Evolutionary conservation across 176 grass and related monocot species (phyloP), one percentile per base, ranked within the genome.

Genomic region (Oryza nivara): DNA sequence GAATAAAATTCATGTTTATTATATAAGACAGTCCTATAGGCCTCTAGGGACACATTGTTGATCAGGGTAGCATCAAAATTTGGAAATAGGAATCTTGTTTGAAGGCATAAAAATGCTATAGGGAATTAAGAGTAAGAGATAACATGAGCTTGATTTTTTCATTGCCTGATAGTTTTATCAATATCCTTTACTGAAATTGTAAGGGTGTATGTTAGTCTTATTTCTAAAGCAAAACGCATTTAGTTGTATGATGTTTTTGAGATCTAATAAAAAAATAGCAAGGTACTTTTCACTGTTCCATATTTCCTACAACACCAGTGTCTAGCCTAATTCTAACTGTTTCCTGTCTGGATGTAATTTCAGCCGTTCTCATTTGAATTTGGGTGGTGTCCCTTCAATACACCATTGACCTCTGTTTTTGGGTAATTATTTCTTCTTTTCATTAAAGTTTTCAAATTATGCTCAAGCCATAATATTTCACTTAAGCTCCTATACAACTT

Each of bases 341-440:
- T 28, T 79, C 16, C 2, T 64, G 14, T 67, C 40, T 69, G 45
- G 16, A 69, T 54, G 34, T 34, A 70, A 52, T 83, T 81, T 74
- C 88, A 89, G 86, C 92, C 83, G 30, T 81, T 88, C n/a, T 12
- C 47, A 45, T 80, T 88, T 19, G 58, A 63, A 16, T 23, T 63
- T 63, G 58, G 58, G 9, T 63, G 58, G 58, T 63, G 58, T 86
- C 85, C 84, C 46, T 63, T 90, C n/a, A 76, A 74, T 84, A 91
- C 83, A 14, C 83, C 76, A 36, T n/a, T 94, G 67, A 71, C 88
- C 72, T 90, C 88, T 63, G 70, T 86, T 13, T 86, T 88, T 20
- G 88, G 83, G 92, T 94, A 94, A 91, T 78, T n/a, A 76, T 75
- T 72, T 70, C 22, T 76, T 72, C 58, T 67, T 46, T 66, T 54